Evolutionary conservation across 2,329 filamentous ascomycete species (phyloP), one percentile per base, ranked within the genome.

Genomic region (Phoma sp.): DNA sequence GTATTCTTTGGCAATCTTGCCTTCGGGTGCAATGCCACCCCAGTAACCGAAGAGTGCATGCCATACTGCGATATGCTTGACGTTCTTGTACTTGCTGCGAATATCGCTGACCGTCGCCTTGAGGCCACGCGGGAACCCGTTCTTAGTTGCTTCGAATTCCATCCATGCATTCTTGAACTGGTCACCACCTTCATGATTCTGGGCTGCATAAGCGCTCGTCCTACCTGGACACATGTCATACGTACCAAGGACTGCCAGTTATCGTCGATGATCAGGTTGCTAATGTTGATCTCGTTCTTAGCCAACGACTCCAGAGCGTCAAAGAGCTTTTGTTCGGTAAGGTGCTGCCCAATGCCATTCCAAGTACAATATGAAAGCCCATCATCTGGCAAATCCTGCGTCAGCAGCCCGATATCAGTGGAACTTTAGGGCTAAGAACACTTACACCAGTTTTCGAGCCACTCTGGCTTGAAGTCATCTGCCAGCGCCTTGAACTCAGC

Each of bases 351-450:
- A 0, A 99, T 80, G 0, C 87, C 90, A 69, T 98, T 99, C 95
- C 95, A 99, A 0, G 95, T 99, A 72, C 95, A 99, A 71, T 95
- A 99, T 0, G 92, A 91, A 30, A 99, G 79, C 0, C 92, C 92
- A 72, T 98, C 95, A 69, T 93, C 61, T 64, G 18, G 6, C 2
- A 5, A 26, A 11, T 14, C n/a, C 9, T 37, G 25, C 5, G 12
- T 34, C 11, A 42, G 42, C 28, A n/a, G 15, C n/a, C 18, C 9
- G 15, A 20, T 4, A 18, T 4, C 18, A 28, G n/a, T 18, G 9
- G 14, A 38, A 15, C 20, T 14, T n/a, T 12, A n/a, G 15, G 12
- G 4, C 3, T 32, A 10, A 20, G 25, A 32, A 12, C 2, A 59
- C 61, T 59, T 57, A 64, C 61, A 93, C 92, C 93, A 97, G 54